Conservation (phyloP, 495 filamentous ascomycete species). For the Penicillium herquei region DNA sequence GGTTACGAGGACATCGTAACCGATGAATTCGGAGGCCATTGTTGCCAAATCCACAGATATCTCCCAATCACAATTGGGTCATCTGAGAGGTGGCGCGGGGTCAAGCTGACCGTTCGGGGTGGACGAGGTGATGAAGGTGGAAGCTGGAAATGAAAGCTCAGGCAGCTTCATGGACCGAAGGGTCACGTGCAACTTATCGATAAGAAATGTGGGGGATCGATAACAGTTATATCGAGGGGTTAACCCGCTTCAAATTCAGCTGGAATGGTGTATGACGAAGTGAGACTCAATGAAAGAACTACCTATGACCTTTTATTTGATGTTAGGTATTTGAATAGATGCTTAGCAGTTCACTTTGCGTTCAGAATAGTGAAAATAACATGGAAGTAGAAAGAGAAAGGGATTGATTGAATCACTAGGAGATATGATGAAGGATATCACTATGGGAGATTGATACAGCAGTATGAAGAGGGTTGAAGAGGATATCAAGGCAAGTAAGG, state of each 20-base stretch:
- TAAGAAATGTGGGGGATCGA: constrained; percentile 11
- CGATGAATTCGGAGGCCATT: constrained; percentile 73
- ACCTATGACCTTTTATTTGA: neutral
- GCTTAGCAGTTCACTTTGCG: neutral
- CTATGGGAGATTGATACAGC: constrained; percentile 3
- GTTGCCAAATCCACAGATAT: constrained; percentile 6
- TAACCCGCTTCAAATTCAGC: too few relatives aligned
- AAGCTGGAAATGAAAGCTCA: constrained; percentile 10
- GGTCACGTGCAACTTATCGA: constrained; percentile 21
- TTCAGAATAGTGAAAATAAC: neutral
- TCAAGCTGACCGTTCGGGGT: neutral
- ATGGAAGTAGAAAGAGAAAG: too few relatives aligned
- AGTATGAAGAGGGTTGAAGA: neutral
- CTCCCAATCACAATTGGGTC: constrained; percentile 4
- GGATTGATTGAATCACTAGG: neutral
- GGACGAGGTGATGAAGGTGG: neutral
- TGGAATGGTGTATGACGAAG: too few relatives aligned
- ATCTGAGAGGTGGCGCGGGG: constrained; percentile 6
- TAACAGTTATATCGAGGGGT: too few relatives aligned
- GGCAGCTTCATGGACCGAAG: constrained; percentile 5
- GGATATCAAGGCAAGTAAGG: neutral
- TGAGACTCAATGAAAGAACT: neutral
- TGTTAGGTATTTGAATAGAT: neutral
- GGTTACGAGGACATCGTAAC: constrained; percentile 74
- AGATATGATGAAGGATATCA: neutral